These are phyloP conservation scores for Populus euphratica DNA, from an alignment of 345 rosid species.

Conservation along the genomic window DNA sequence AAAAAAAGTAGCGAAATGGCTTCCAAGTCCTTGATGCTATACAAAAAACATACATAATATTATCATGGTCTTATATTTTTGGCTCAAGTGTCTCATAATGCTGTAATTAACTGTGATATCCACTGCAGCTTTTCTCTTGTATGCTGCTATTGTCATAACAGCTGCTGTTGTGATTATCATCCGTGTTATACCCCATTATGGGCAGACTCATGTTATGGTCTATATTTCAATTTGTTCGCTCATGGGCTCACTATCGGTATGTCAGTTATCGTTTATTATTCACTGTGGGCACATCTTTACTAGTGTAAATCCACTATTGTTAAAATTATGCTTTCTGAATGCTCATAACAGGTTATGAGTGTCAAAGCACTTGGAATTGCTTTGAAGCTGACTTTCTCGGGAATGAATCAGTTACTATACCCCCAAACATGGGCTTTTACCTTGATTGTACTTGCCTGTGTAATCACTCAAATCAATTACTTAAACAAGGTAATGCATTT, in stretches of 20 bases:
- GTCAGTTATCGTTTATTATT: neutral
- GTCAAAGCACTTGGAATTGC: conserved; percentile 34
- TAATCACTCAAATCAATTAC: conserved; percentile 31
- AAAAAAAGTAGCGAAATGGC: neutral
- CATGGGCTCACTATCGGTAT: conserved; percentile 23
- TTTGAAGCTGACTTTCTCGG: conserved; percentile 32
- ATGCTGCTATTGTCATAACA: conserved; percentile 18
- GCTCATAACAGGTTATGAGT: conserved; percentile 27
- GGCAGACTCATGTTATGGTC: conserved; percentile 27
- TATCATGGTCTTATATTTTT: neutral
- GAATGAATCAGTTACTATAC: conserved; percentile 26
- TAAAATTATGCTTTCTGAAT: neutral
- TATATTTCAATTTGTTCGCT: conserved; percentile 26
- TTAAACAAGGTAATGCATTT: conserved; percentile 28
- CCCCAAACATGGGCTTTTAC: conserved; percentile 31
- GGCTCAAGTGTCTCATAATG: neutral
- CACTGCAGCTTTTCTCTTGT: conserved; percentile 21
- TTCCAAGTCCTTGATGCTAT: neutral
- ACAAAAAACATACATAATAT: neutral
- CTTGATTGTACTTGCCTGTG: conserved; percentile 19
- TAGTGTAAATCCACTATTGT: neutral
- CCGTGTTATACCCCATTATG: conserved; percentile 16
- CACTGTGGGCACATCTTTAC: neutral
- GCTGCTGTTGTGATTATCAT: conserved; percentile 15
- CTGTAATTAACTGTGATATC: neutral